Percentiles rank a stretch among this genome's conserved stretches.
phyloP scores from a whole-genome alignment of 768 basidiomycete species.

The Lentinus tigrinus region DNA sequence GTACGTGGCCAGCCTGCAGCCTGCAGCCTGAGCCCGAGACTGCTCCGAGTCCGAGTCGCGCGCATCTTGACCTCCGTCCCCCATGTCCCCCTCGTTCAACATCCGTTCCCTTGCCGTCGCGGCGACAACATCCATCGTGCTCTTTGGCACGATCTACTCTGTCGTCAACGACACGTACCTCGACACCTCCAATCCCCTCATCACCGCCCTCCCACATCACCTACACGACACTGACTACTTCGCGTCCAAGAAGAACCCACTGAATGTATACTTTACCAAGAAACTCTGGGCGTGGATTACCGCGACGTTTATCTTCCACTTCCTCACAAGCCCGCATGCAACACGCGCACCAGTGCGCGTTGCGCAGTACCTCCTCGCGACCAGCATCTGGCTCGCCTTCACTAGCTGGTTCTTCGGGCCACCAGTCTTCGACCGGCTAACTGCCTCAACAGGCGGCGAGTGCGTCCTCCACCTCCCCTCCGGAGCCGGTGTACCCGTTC shows the following conservation, averaged over 20 bases:
- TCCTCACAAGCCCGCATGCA: slow-evolving; percentile 52
- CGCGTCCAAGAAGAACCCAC: slow-evolving; percentile 73
- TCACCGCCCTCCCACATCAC: slow-evolving; percentile 69
- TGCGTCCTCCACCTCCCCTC: slow-evolving; percentile 67
- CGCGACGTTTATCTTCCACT: slow-evolving; percentile 56
- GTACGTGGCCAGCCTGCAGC: background rate
- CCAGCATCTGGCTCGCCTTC: slow-evolving; percentile 70
- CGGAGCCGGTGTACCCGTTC: slow-evolving; percentile 52
- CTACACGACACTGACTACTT: slow-evolving; percentile 66
- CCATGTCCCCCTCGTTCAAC: background rate
- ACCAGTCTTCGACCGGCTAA: slow-evolving; percentile 65
- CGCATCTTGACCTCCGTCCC: background rate
- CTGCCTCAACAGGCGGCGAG: slow-evolving; percentile 67
- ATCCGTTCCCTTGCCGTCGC: slow-evolving; percentile 31
- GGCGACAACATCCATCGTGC: slow-evolving; percentile 44
- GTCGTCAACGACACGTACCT: slow-evolving; percentile 67
- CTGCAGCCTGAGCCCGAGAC: background rate
- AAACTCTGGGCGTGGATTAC: slow-evolving; percentile 91
- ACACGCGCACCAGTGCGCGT: slow-evolving; percentile 43
- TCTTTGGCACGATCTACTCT: slow-evolving; percentile 67
- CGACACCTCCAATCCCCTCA: slow-evolving; percentile 78
- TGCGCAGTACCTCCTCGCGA: slow-evolving; percentile 56
- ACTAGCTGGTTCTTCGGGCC: slow-evolving; percentile 90
- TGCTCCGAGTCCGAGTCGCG: no score
- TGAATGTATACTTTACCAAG: slow-evolving; percentile 91